These are phyloP conservation scores for Yamadazyma dendronema DNA, from an alignment of 1,139 yeast species.

Conservation along the genomic window DNA sequence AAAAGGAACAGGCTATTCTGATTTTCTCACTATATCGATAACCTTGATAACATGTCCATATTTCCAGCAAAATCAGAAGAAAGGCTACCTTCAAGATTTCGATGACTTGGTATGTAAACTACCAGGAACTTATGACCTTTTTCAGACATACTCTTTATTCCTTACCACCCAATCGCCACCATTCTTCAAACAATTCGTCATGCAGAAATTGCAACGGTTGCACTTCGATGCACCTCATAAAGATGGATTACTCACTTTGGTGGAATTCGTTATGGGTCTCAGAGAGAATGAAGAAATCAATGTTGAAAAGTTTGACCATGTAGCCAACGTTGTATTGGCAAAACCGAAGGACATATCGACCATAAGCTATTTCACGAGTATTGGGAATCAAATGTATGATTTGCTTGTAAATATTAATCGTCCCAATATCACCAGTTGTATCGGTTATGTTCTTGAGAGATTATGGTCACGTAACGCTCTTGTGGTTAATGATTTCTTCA, in stretches of 20 bases:
- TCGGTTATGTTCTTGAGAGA: slow-evolving; percentile 52
- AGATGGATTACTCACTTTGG: slow-evolving; percentile 68
- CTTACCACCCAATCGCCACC: slow-evolving; percentile 41
- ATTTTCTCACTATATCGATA: slow-evolving; percentile 57
- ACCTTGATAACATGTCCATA: slow-evolving; percentile 48
- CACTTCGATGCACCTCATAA: slow-evolving; percentile 50
- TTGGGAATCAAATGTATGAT: slow-evolving; percentile 61
- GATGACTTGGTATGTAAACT: slow-evolving; percentile 18
- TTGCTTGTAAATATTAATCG: slow-evolving; percentile 59
- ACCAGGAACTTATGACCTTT: slow-evolving; percentile 62
- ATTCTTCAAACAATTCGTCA: slow-evolving; percentile 43
- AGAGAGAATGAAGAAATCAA: slow-evolving; percentile 72
- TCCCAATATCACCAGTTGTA: slow-evolving; percentile 59
- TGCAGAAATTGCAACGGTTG: slow-evolving; percentile 48
- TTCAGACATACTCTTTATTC: slow-evolving; percentile 53
- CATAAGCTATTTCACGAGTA: slow-evolving; percentile 47
- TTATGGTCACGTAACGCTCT: slow-evolving; percentile 52
- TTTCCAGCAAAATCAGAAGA: slow-evolving; percentile 15
- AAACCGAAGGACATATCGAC: slow-evolving; percentile 56
- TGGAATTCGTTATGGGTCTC: slow-evolving; percentile 76
- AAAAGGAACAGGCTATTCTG: slow-evolving; percentile 74
- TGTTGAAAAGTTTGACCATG: slow-evolving; percentile 61
- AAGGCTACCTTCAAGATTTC: slow-evolving; percentile 13
- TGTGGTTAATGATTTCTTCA: slow-evolving; percentile 60
- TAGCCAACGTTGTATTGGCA: slow-evolving; percentile 57